These are phyloP conservation scores for Trypanosomatidae sp. DNA, from an alignment of 208 protist species.

Conservation along the genomic window DNA sequence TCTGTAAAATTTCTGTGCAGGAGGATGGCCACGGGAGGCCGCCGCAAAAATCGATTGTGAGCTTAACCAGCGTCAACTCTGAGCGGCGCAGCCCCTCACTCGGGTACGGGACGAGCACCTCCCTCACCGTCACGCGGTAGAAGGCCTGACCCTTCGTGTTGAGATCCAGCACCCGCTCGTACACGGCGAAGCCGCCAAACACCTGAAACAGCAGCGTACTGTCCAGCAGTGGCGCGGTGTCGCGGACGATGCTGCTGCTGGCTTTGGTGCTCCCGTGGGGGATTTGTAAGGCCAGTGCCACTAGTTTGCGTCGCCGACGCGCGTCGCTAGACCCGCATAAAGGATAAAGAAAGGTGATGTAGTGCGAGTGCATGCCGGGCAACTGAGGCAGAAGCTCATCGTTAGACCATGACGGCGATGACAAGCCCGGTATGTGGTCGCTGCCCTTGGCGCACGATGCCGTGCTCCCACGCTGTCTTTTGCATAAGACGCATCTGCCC, in stretches of 20 bases:
- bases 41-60: conserved; percentile 54
- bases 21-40: conserved; percentile 72
- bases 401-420: conserved; percentile 58
- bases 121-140: conserved; percentile 29
- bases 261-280: conserved; percentile 2
- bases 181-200: conserved; percentile 72
- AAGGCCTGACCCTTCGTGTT: conserved; percentile 8
- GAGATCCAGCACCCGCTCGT: conserved; percentile 19
- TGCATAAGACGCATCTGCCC: conserved; percentile 48
- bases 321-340: conserved; percentile 38
- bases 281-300: conserved; percentile 38
- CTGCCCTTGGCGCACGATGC: conserved; percentile 26
- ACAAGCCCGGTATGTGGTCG: conserved; percentile 47
- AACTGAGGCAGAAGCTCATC: conserved; percentile 62
- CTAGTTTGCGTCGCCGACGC: conserved; percentile 37
- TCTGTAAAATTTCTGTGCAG: conserved; percentile 63
- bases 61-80: conserved; percentile 35
- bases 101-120: conserved; percentile 74
- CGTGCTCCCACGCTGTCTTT: conserved; percentile 29
- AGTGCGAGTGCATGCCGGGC: conserved; percentile 1
- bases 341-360: conserved; percentile 63
- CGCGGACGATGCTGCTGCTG: conserved; percentile 3
- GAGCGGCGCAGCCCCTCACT: conserved; percentile 36
- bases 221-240: conserved; percentile 29
- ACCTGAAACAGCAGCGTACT: conserved; percentile 54